Conservation (phyloP, 2,329 filamentous ascomycete species). For the Talaromyces verruculosus region DNA sequence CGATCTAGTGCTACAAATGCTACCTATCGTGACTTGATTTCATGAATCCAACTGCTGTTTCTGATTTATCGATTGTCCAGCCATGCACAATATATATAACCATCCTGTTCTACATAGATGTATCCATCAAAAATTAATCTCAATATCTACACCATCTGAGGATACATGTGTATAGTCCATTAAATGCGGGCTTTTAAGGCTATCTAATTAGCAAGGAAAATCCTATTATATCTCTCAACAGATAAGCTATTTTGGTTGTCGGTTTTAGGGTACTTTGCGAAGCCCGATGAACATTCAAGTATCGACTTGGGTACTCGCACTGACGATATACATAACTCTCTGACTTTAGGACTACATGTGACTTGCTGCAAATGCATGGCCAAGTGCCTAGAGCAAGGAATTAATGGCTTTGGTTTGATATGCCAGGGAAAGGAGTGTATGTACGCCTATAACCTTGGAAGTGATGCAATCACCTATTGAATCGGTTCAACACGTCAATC, state of each 20-base stretch:
- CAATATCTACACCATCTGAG: neutral
- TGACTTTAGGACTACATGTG: neutral
- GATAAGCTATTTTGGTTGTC: neutral
- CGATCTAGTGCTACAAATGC: neutral
- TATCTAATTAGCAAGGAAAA: neutral
- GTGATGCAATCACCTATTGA: neutral
- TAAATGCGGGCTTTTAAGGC: neutral
- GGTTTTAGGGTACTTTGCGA: neutral
- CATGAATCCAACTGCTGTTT: neutral
- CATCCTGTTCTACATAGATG: too few relatives aligned
- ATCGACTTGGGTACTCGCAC: neutral
- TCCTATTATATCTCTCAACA: neutral
- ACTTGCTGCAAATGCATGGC: neutral
- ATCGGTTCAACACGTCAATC: neutral
- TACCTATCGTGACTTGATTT: neutral
- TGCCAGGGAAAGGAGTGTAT: neutral
- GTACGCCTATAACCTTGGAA: neutral
- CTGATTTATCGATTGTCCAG: neutral
- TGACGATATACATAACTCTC: neutral
- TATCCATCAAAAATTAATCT: neutral
- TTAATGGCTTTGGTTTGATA: neutral
- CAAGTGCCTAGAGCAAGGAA: neutral
- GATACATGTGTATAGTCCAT: neutral
- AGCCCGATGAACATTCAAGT: neutral
- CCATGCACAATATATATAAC: neutral